Evolutionary conservation across 2,329 filamentous ascomycete genomes (phyloP), one percentile per base, ranked within the genome.

Genomic region (Phialophora chinensis): DNA sequence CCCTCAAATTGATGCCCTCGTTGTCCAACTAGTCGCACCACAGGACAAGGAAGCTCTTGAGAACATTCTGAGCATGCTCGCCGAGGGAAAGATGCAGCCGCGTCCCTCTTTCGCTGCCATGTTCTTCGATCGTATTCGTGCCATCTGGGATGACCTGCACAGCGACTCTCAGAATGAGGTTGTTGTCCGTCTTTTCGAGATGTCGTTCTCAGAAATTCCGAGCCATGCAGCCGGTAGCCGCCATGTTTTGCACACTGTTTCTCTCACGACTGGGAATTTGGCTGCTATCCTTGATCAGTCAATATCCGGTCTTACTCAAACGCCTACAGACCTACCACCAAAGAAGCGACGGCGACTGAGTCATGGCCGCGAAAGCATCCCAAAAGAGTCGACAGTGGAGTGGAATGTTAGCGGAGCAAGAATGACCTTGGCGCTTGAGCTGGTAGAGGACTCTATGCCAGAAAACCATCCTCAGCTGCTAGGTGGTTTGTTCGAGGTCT

Each of bases 291-390:
- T 97, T 7, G 86, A 91, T 69, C 88, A 87, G 27, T 85, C 97
- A 49, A 90, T 92, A 42, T 60, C 63, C 65, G 88, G 87, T 14
- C 86, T 89, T n/a, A 85, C 79, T 2, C 88, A 90, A 72, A 85
- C 93, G 78, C 88, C 90, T 50, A 88, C 88, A 55, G 88, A 89
- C 63, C 86, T 88, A 12, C 90, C 91, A 10, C 86, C 90, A 1
- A 89, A 89, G 70, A 97, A 96, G 82, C 85, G 92, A 69, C 88
- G 92, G 74, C 87, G 92, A 63, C 92, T 88, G 0, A 96, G 91
- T 78, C 87, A 90, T 62, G 90, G 91, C 23, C 67, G 66, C 14
- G 66, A 69, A 54, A 65, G 56, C 77, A 85, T n/a, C 81, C 81
- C 11, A 85, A 91, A 65, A 50, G 66, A 70, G 12, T 49, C 63